Percentiles rank a stretch among this genome's conserved stretches.
phyloP scores from a whole-genome alignment of 2,329 filamentous ascomycete genomes.

The Monilinia fructigena region DNA sequence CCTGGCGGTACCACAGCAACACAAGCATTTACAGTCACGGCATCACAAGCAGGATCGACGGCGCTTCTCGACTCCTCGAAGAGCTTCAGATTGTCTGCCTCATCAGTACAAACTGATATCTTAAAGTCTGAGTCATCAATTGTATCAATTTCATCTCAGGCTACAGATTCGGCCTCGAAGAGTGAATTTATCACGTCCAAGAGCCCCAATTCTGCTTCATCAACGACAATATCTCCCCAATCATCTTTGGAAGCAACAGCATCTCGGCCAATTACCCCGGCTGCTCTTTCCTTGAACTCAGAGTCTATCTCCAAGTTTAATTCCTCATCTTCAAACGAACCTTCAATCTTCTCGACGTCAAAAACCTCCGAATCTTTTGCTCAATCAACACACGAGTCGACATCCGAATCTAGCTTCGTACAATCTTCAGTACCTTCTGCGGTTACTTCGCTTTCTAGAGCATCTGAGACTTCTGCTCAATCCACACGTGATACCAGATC shows the following conservation, averaged over 20 bases:
- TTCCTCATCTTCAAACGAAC: background rate
- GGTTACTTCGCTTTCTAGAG: background rate
- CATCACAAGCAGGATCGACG: background rate
- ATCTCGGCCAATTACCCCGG: background rate
- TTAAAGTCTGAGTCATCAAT: background rate
- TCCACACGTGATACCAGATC: background rate
- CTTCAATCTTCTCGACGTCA: background rate
- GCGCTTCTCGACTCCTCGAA: background rate
- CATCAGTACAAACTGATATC: background rate
- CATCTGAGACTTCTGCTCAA: background rate
- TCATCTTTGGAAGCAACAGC: background rate
- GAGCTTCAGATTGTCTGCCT: background rate
- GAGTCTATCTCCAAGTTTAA: background rate
- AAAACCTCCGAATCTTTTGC: conserved; percentile 6
- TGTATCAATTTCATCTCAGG: background rate
- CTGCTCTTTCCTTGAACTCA: background rate
- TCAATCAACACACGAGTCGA: background rate
- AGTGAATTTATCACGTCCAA: background rate
- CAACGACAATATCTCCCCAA: background rate
- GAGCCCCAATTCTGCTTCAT: background rate
- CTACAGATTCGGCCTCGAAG: background rate
- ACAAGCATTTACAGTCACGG: conserved; percentile 16
- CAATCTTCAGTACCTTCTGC: background rate
- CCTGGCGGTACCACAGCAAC: conserved; percentile 3
- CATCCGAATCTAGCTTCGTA: background rate